phyloP scores from a whole-genome alignment of 176 grass and related monocot genomes.

The Luzula sylvatica region DNA sequence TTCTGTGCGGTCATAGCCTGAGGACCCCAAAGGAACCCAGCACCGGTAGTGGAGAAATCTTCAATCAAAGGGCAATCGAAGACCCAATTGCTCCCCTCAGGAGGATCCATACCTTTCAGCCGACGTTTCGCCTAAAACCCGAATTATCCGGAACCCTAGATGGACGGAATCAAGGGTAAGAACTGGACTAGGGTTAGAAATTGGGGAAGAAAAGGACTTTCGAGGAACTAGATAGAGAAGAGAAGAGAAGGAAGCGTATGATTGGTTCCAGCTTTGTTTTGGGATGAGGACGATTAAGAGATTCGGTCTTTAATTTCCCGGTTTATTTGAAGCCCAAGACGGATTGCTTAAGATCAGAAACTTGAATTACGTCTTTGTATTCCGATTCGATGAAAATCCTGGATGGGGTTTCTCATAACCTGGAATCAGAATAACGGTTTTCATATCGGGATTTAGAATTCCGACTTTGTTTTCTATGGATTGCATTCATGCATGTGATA shows the following conservation, averaged over 20 bases:
- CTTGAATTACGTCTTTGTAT: too few relatives aligned
- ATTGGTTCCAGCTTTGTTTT: too few relatives aligned
- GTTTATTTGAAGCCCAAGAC: too few relatives aligned
- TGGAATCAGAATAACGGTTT: too few relatives aligned
- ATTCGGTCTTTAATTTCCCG: too few relatives aligned
- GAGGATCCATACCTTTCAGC: conserved; percentile 36
- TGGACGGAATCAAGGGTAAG: conserved; percentile 8
- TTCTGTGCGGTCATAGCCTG: conserved; percentile 14
- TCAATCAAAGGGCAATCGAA: conserved; percentile 78
- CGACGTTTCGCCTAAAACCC: conserved; percentile 15
- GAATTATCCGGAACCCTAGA: conserved; percentile 20
- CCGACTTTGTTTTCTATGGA: too few relatives aligned
- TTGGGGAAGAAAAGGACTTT: neutral
- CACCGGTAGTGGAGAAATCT: conserved; percentile 25
- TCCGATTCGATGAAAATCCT: too few relatives aligned
- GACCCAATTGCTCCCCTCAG: conserved; percentile 59
- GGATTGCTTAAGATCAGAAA: too few relatives aligned
- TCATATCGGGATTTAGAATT: too few relatives aligned
- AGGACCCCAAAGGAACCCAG: conserved; percentile 43
- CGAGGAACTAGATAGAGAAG: neutral
- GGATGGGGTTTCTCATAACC: too few relatives aligned
- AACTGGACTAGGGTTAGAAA: neutral
- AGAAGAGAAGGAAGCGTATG: neutral
- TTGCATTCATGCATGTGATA: too few relatives aligned
- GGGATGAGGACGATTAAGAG: too few relatives aligned